Conservation (phyloP, 2,329 filamentous ascomycete species). For the Cercospora beticola region DNA sequence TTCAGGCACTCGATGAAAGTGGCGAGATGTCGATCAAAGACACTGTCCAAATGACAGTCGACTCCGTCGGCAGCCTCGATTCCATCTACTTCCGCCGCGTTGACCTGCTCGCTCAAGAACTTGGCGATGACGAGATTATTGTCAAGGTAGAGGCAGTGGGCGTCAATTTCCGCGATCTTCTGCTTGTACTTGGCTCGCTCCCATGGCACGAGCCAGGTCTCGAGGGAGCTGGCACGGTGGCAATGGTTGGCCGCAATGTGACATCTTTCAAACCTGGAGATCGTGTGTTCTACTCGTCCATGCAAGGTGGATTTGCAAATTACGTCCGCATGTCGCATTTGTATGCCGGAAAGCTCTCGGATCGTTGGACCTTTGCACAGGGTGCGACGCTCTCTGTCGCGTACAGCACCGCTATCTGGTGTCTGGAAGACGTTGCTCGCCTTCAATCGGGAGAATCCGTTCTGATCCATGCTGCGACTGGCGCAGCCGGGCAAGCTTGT, state of each 20-base stretch:
- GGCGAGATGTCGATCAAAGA: background rate
- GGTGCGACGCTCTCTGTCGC: constrained; percentile 14
- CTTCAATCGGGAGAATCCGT: constrained; percentile 37
- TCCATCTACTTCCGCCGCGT: constrained; percentile 1
- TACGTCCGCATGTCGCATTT: background rate
- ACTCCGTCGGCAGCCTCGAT: background rate
- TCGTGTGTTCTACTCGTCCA: background rate
- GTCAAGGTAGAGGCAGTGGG: constrained; percentile 23
- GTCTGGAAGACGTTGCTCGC: constrained; percentile 32
- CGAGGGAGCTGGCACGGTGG: constrained; percentile 16
- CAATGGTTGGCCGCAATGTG: constrained; percentile 17
- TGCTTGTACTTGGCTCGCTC: constrained; percentile 10
- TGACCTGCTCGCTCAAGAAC: background rate
- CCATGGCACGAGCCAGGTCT: background rate
- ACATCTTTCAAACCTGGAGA: constrained; percentile 7
- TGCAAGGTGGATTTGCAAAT: background rate
- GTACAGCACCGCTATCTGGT: constrained; percentile 30
- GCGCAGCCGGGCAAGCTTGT: constrained; percentile 33
- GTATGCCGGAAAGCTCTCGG: background rate
- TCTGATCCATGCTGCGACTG: constrained; percentile 37
- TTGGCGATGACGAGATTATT: constrained; percentile 22
- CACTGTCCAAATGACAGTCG: background rate
- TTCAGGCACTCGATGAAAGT: background rate
- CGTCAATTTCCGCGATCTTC: constrained; percentile 27
- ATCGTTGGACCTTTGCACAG: background rate